Conservation (phyloP, 805 yeast species). For the Candida saitoana region DNA sequence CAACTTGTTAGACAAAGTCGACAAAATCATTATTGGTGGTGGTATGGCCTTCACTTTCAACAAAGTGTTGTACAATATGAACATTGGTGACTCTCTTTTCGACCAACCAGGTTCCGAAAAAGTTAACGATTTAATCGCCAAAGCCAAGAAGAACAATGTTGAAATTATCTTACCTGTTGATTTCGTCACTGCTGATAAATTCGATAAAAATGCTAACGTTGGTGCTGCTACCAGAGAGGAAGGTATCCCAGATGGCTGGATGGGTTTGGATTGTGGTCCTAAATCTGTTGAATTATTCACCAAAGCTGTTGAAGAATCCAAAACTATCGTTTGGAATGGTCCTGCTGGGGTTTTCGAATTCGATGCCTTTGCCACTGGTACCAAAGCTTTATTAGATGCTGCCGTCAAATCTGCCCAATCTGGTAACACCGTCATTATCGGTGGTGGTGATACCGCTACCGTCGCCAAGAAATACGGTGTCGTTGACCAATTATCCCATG, state of each 20-base stretch:
- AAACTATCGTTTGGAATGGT: constrained; percentile 99
- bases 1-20: constrained; percentile 93
- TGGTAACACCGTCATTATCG: constrained; percentile 94
- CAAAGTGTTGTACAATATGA: constrained; percentile 80
- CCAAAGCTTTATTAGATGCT: constrained; percentile 85
- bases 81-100: constrained; percentile 88
- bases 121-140: constrained; percentile 85
- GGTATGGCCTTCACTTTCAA: constrained; percentile 99
- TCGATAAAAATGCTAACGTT: constrained; percentile 84
- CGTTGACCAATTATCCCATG: constrained; percentile 94
- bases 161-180: constrained; percentile 93
- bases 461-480: constrained; percentile 98
- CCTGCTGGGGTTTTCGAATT: constrained; percentile 99
- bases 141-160: constrained; percentile 95
- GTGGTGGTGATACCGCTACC: constrained; percentile 99
- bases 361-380: constrained; percentile 86
- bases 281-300: constrained; percentile 77
- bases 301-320: constrained; percentile 82
- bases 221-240: constrained; percentile 80
- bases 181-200: constrained; percentile 92
- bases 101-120: constrained; percentile 95
- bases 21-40: constrained; percentile 93
- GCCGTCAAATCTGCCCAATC: constrained; percentile 79
- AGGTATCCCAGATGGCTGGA: constrained; percentile 94
- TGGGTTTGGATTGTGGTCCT: constrained; percentile 96